Base-by-base conservation (phyloP, 805 yeast species). In the Sungouiella thailandica region DNA sequence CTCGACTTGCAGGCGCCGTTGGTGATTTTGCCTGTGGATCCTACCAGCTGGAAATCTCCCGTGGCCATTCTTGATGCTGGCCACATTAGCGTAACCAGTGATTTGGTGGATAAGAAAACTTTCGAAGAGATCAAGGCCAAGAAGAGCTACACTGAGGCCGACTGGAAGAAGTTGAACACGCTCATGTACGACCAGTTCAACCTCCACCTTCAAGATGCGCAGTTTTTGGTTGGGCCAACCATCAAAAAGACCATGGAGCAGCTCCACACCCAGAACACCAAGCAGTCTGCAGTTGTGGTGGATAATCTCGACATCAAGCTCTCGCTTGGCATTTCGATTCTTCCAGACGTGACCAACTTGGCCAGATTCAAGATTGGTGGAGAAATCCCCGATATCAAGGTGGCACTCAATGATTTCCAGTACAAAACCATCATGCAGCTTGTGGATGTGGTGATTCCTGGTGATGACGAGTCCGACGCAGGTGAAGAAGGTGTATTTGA, bases 21-120 rank as follows among this genome's bases (percentile, higher is more conserved):
- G 44, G 78, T 94, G 15, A 82, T 90, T 7, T 48, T 93, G 12
- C 98, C 98, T 0, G 65, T 87, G 20, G 85, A 87, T 50, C 83
- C 95, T 0, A 70, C 76, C 9, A 76, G 75, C 43, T 80, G 86
- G 78, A 70, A 80, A 25, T 79, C 97, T 0, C 94, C 97, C 0
- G 95, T 95, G 44, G 85, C 89, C 3, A 76, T 93, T 13, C 68
- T 93, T 34, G 97, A 93, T 68, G 96, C 97, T 6, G 99, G 99
- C 52, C 96, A 90, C 56, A 81, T 94, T 16, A 80, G 87, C 43
- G 77, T 93, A 11, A 60, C 68, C 2, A 85, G 96, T 52, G 93
- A 89, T 47, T 69, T 90, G 25, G 93, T 80, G 3, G 84, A 83
- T 29, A 77, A 76, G 43, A 70, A 74, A 3, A 76, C 75, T 29